phyloP scores from a whole-genome alignment of 495 filamentous ascomycete genomes.

The Talaromyces stipitatus region DNA sequence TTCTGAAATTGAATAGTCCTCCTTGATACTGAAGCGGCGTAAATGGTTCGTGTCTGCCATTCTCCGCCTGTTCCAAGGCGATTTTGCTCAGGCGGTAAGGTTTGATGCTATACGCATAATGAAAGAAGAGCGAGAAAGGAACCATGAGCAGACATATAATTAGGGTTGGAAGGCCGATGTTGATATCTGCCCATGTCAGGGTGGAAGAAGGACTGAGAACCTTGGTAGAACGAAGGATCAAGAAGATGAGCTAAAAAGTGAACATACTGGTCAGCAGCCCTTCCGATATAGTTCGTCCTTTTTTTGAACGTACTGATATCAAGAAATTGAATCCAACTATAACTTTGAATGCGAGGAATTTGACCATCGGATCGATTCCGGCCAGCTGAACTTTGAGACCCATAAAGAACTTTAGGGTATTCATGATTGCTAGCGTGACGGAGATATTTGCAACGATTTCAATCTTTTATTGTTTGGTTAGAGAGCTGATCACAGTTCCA shows the following conservation, averaged over 20 bases:
- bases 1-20: background rate
- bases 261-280: slow-evolving; percentile 13
- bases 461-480: slow-evolving; percentile 11
- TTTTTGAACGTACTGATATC: slow-evolving; percentile 11
- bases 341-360: slow-evolving; percentile 25
- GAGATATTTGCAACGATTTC: slow-evolving; percentile 18
- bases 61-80: background rate
- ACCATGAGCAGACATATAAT: slow-evolving; percentile 30
- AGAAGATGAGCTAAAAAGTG: slow-evolving; percentile 13
- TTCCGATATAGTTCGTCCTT: background rate
- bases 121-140: slow-evolving; percentile 23
- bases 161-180: slow-evolving; percentile 24
- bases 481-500: no score
- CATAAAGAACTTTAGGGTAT: slow-evolving; percentile 19
- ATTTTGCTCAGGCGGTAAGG: slow-evolving; percentile 12
- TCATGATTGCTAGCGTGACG: slow-evolving; percentile 14
- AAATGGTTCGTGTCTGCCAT: background rate
- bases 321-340: slow-evolving; percentile 24
- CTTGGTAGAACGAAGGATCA: slow-evolving; percentile 18
- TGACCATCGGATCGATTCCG: slow-evolving; percentile 16
- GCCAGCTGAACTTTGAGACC: slow-evolving; percentile 14
- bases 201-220: slow-evolving; percentile 14
- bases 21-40: background rate
- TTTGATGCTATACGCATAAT: slow-evolving; percentile 20
- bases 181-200: slow-evolving; percentile 24